Conservation (phyloP, 169 alveolate species). For the Plasmodium knowlesi region DNA sequence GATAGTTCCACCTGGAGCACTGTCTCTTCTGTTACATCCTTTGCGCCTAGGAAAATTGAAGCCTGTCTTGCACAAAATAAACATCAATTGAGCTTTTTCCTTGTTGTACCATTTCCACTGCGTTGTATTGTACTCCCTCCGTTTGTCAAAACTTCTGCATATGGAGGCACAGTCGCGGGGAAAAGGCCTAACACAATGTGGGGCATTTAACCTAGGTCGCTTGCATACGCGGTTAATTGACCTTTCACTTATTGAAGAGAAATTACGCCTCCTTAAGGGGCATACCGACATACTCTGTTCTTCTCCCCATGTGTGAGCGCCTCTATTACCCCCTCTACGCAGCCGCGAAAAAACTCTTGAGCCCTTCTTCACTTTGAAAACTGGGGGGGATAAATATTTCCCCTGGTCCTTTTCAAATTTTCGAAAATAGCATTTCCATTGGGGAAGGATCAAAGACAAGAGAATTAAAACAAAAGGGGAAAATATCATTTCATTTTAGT, state of each 20-base stretch:
- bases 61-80: neutral
- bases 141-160: neutral
- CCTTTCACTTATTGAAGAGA: neutral
- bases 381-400: neutral
- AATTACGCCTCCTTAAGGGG: neutral
- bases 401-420: neutral
- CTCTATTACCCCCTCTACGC: neutral
- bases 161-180: neutral
- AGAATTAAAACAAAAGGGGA: slow-evolving; percentile 19
- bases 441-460: neutral
- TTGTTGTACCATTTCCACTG: neutral
- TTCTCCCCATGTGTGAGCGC: neutral
- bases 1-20: neutral
- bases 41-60: neutral
- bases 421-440: slow-evolving; percentile 2
- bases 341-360: neutral
- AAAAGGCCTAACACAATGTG: neutral
- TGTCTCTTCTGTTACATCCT: neutral
- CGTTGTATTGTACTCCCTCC: neutral
- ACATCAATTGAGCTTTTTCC: neutral
- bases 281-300: neutral
- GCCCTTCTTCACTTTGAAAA: neutral
- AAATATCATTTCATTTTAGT: slow-evolving; percentile 44
- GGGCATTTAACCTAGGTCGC: neutral
- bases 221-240: neutral